These are phyloP conservation scores for Bombardia bombarda DNA, from an alignment of 495 filamentous ascomycete species.

Conservation along the genomic window DNA sequence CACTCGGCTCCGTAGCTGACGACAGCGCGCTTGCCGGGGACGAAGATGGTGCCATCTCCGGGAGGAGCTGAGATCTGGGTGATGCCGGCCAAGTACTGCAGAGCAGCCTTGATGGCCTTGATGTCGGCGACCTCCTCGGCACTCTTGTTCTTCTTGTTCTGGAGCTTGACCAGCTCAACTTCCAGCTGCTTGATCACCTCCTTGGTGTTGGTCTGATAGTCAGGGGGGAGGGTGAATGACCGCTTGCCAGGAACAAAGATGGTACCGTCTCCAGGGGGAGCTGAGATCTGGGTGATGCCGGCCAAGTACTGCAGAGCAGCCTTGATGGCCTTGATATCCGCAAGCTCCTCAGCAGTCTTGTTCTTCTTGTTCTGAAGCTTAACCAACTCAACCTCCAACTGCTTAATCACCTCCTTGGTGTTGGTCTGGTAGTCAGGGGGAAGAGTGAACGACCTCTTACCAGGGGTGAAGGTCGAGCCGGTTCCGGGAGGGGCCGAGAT, in stretches of 20 bases:
- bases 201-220: constrained; percentile 15
- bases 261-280: constrained; percentile 15
- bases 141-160: constrained; percentile 22
- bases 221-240: constrained; percentile 13
- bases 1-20: constrained; percentile 11
- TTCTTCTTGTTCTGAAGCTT: constrained; percentile 21
- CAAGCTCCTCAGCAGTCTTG: constrained; percentile 17
- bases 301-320: constrained; percentile 15
- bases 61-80: constrained; percentile 18
- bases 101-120: constrained; percentile 14
- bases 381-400: constrained; percentile 15
- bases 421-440: constrained; percentile 13
- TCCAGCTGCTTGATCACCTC: constrained; percentile 18
- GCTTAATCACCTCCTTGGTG: constrained; percentile 19
- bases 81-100: constrained; percentile 18
- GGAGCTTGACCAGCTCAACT: constrained; percentile 13
- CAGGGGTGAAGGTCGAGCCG: constrained; percentile 17
- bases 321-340: constrained; percentile 18
- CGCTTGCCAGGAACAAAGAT: constrained; percentile 22
- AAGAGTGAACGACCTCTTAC: constrained; percentile 16
- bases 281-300: constrained; percentile 16
- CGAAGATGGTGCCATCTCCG: constrained; percentile 15
- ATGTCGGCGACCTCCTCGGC: constrained; percentile 16
- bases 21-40: constrained; percentile 17
- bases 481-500: constrained; percentile 20